A percentile compares a stretch with the other conserved stretches of the same genome.
These are phyloP conservation scores for Deakozyma indianensis DNA, from an alignment of 805 yeast genomes.

Conservation along the genomic window DNA sequence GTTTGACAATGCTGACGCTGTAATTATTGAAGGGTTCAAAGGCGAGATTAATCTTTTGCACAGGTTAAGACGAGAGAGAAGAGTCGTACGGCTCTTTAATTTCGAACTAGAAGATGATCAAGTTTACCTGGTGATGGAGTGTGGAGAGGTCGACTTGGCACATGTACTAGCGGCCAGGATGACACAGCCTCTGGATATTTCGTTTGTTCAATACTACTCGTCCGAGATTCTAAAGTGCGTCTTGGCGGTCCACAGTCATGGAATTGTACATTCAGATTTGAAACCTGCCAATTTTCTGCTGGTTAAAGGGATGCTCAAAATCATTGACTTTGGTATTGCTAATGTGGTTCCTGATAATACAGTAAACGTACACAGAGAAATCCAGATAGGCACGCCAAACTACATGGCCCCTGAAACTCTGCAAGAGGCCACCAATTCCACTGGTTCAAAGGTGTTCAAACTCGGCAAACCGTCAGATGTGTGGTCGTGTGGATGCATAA, in stretches of 20 bases:
- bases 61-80: slow-evolving; percentile 39
- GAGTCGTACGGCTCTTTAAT: slow-evolving; percentile 72
- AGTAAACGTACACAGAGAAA: slow-evolving; percentile 73
- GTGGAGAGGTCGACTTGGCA: slow-evolving; percentile 85
- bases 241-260: slow-evolving; percentile 72
- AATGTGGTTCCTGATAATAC: slow-evolving; percentile 89
- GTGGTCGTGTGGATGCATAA: slow-evolving; percentile 96
- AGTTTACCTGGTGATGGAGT: slow-evolving; percentile 74
- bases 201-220: slow-evolving; percentile 68
- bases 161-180: slow-evolving; percentile 53
- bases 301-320: slow-evolving; percentile 71
- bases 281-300: slow-evolving; percentile 38
- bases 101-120: slow-evolving; percentile 52
- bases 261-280: slow-evolving; percentile 72
- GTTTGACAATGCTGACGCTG: slow-evolving; percentile 61
- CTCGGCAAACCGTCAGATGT: slow-evolving; percentile 93
- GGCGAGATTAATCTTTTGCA: slow-evolving; percentile 74
- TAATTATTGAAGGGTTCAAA: slow-evolving; percentile 63
- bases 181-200: slow-evolving; percentile 41
- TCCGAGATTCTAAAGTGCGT: slow-evolving; percentile 72
- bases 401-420: slow-evolving; percentile 98
- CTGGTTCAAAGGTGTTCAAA: slow-evolving; percentile 35
- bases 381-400: slow-evolving; percentile 90
- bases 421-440: slow-evolving; percentile 33
- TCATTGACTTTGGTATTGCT: slow-evolving; percentile 87